Evolutionary conservation across 73 alveolate species (phyloP), one percentile per base, ranked within the genome.

Genomic region (Effrenium voratum): DNA sequence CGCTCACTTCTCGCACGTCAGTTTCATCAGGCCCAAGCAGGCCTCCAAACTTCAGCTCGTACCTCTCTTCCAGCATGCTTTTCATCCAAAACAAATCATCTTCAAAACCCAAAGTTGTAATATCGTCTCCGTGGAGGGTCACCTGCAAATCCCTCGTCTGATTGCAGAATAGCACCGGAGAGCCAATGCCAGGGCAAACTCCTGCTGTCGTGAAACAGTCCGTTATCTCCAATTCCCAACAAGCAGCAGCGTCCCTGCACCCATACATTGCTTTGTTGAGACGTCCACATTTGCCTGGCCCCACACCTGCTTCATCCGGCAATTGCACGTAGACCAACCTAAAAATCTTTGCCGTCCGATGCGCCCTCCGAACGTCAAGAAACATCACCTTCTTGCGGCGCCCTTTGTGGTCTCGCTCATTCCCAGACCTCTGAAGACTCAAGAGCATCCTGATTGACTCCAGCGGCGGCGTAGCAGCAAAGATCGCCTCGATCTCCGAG

Each of bases 401-500:
- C n/a, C n/a, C n/a, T n/a, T n/a, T n/a, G n/a, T n/a, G n/a, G n/a
- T n/a, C n/a, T 22, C 12, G 30, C 4, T 40, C 44, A 0, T 3
- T 5, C 15, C 70, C 38, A 1, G 86, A 36, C 2, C 93, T 6
- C 34, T 85, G 93, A 57, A 85, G 38, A 2, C 80, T n/a, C 49
- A 55, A 59, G 6, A 88, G 85, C 4, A 66, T 43, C 30, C 95
- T 26, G 38, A 88, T 28, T 1, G 59, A 15, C 41, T 88, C 95
- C 1, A 88, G 70, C 1, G 95, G 95, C 26, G 95, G 95, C 3
- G 95, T 88, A 3, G 95, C 95, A 0, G 95, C 95, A 66, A 88
- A 88, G 1, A 44, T 41, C 46, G 72, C 95, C n/a, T 81, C 70
- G 38, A 81, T 68, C 38, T 73, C 50, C 19, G 75, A 10, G 34